phyloP scores from a whole-genome alignment of 2,329 filamentous ascomycete species.

The Alternaria novae-zelandiae region DNA sequence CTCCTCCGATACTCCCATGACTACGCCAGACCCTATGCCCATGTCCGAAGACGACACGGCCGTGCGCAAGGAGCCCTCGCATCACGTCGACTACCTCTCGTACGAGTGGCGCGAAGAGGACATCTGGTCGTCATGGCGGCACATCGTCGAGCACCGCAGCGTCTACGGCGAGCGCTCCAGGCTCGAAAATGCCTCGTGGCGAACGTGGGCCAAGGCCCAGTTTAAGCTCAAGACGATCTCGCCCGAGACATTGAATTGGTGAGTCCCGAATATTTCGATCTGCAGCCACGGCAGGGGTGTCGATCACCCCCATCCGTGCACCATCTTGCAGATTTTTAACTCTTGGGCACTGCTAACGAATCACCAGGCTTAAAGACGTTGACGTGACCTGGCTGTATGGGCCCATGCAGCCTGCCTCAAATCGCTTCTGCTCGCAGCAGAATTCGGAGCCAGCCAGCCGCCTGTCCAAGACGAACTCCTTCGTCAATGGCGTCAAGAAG shows the following conservation, averaged over 20 bases:
- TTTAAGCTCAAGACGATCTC: constrained; percentile 86
- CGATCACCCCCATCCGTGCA: constrained; percentile 40
- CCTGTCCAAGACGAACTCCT: constrained; percentile 69
- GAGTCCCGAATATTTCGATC: constrained; percentile 48
- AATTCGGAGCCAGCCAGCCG: constrained; percentile 60
- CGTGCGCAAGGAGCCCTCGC: constrained; percentile 74
- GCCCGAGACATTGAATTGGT: constrained; percentile 94
- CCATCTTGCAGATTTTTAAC: constrained; percentile 20
- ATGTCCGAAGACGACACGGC: constrained; percentile 80
- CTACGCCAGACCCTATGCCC: constrained; percentile 61
- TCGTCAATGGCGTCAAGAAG: constrained; percentile 72
- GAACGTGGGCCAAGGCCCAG: constrained; percentile 94
- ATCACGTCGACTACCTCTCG: constrained; percentile 94
- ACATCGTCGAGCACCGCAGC: constrained; percentile 80
- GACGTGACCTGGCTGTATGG: constrained; percentile 98
- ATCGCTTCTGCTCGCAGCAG: constrained; percentile 58
- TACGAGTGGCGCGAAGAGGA: constrained; percentile 95
- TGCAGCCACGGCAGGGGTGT: constrained; percentile 27
- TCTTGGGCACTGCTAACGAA: constrained; percentile 36
- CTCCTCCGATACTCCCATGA: constrained; percentile 53
- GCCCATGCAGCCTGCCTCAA: constrained; percentile 77
- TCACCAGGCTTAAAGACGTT: constrained; percentile 85
- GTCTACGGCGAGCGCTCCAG: constrained; percentile 82
- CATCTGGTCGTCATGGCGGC: constrained; percentile 96
- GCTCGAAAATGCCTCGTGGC: constrained; percentile 95